Evolutionary conservation across 1,284 basidiomycete genomes (phyloP), one percentile per base, ranked within the genome.

Genomic region (Meira nashicola): DNA sequence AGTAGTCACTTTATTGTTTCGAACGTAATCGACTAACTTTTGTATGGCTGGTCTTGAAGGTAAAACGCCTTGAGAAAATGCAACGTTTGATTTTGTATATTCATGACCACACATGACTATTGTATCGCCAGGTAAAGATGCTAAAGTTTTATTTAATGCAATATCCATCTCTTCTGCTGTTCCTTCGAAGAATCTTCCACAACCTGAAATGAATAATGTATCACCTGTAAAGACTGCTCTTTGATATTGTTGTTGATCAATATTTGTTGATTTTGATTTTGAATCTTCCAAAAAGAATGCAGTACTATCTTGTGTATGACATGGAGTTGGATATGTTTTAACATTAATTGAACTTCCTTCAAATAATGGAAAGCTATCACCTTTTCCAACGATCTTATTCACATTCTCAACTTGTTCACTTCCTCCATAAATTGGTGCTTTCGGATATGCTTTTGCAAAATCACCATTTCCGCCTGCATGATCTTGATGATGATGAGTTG

Each of bases 221-320:
- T 98, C 94, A 14, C 92, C 92, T 0, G 94, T 96, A 79, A 98
- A 95, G 21, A 97, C 90, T 14, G 83, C 89, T 37, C 80, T 78
- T 70, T 82, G 0, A 86, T 84, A 65, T 85, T 85, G 68, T n/a
- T 57, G 64, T 28, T 55, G 46, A 66, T 82, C 0, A 85, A 84
- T 65, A 85, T 85, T 67, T 19, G 46, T 48, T 5, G 25, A n/a
- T n/a, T 23, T 48, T 4, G 17, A 4, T 21, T 48, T 48, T 14
- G 81, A 66, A 80, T 84, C 82, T 41, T 88, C 88, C 57, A 88
- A 83, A 78, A 88, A 85, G 82, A 87, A 97, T 80, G 90, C 94
- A 74, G 94, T 93, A 44, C 91, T 94, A 79, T 97, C 94, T 76
- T 91, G 90, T 1, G 94, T 97, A 78, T 97, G 94, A 80, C 92